Percentiles rank a stretch among this genome's conserved stretches.
Evolutionary conservation across 2,329 filamentous ascomycete species (phyloP).

Genomic region (Aureobasidium sp.): DNA sequence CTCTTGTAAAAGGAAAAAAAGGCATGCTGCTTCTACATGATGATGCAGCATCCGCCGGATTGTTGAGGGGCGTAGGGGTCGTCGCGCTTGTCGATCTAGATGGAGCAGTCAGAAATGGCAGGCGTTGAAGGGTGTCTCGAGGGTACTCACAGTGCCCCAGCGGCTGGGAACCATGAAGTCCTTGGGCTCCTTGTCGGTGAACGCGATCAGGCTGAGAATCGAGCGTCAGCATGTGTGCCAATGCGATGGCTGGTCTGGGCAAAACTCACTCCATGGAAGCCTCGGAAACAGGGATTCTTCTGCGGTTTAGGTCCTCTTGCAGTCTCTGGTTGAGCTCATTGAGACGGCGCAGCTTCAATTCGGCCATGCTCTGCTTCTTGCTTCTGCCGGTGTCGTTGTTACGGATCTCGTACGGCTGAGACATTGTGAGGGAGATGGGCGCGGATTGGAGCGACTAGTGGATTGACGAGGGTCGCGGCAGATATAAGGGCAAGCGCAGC

Average conservation of each 20-base stretch:
- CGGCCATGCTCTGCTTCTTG: conserved; percentile 99
- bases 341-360: conserved; percentile 90
- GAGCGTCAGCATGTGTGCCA: background rate
- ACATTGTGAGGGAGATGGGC: conserved; percentile 38
- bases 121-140: background rate
- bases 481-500: background rate
- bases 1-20: conserved; percentile 6
- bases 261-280: conserved; percentile 56
- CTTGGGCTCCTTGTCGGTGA: conserved; percentile 88
- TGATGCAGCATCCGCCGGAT: conserved; percentile 82
- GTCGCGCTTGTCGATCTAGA: conserved; percentile 79
- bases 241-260: background rate
- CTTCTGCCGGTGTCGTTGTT: conserved; percentile 64
- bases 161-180: conserved; percentile 99
- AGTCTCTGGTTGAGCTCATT: conserved; percentile 95
- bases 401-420: conserved; percentile 59
- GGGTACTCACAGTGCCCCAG: conserved; percentile 66
- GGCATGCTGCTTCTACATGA: conserved; percentile 61
- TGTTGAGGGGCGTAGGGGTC: conserved; percentile 98
- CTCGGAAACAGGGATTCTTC: conserved; percentile 91
- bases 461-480: background rate
- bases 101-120: conserved; percentile 12
- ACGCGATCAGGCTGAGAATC: conserved; percentile 75
- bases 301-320: conserved; percentile 90
- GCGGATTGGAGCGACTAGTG: conserved; percentile 7